A percentile compares a stretch with the other conserved stretches of the same genome.
Evolutionary conservation across 1,284 basidiomycete genomes (phyloP).

Genomic region (Apiotrichum mycotoxinovorans): DNA sequence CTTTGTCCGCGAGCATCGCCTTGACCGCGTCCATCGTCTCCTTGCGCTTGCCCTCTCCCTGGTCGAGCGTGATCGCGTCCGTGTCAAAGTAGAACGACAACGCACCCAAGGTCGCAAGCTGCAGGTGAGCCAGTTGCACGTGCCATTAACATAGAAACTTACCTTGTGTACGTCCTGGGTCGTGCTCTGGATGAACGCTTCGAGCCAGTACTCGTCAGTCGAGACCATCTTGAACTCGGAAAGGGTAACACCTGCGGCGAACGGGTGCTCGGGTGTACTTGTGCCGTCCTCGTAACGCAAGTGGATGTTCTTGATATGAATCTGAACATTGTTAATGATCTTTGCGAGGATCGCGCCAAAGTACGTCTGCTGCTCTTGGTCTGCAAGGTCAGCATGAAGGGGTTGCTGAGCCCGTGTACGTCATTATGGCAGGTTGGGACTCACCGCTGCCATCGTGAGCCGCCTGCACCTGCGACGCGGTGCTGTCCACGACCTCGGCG

Average conservation of each 20-base stretch:
- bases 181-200: slow-evolving; percentile 92
- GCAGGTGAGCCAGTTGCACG: not conserved
- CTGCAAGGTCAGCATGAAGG: not conserved
- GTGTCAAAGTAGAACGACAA: slow-evolving; percentile 96
- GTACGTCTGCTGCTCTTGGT: slow-evolving; percentile 63
- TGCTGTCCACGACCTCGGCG: slow-evolving; percentile 78
- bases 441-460: slow-evolving; percentile 31
- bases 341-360: slow-evolving; percentile 82
- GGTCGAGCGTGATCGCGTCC: slow-evolving; percentile 71
- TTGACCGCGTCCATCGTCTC: slow-evolving; percentile 77
- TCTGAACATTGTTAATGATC: slow-evolving; percentile 94
- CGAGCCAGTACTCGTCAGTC: slow-evolving; percentile 83
- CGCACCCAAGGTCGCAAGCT: slow-evolving; percentile 83
- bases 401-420: not conserved
- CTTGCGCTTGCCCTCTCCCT: slow-evolving; percentile 56
- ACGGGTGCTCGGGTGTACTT: slow-evolving; percentile 94
- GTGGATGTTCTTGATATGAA: slow-evolving; percentile 92
- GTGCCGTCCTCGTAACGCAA: slow-evolving; percentile 93
- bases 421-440: slow-evolving; percentile 1
- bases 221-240: slow-evolving; percentile 90
- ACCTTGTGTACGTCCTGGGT: slow-evolving; percentile 89
- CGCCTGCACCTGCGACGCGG: slow-evolving; percentile 52
- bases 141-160: slow-evolving; percentile 1
- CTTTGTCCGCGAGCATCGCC: slow-evolving; percentile 62
- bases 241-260: slow-evolving; percentile 89